These are phyloP conservation scores for Phlebiopsis flavidoalba DNA, from an alignment of 768 basidiomycete genomes.

Conservation along the genomic window DNA sequence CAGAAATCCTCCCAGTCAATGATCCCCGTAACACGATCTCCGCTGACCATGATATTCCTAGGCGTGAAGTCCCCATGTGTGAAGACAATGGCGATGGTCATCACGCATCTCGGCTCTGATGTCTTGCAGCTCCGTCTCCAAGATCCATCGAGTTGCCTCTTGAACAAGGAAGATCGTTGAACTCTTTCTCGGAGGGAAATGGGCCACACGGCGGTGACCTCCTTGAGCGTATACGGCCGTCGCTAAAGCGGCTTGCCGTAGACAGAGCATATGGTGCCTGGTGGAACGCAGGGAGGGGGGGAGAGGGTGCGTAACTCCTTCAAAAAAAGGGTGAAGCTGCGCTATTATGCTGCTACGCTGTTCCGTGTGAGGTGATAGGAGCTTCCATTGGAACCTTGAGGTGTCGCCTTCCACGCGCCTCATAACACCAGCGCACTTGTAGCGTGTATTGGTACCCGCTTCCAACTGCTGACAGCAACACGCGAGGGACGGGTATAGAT, in stretches of 20 bases:
- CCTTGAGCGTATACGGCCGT: neutral
- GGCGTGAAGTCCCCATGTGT: conserved; percentile 41
- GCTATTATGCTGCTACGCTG: neutral
- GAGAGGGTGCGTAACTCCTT: neutral
- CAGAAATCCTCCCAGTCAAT: conserved; percentile 34
- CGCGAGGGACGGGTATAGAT: neutral
- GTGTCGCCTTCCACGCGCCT: neutral
- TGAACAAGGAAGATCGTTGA: neutral
- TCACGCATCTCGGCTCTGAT: neutral
- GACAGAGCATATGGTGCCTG: neutral
- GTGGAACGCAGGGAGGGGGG: neutral
- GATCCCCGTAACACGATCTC: conserved; percentile 25
- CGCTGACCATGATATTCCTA: conserved; percentile 36
- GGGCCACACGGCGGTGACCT: neutral
- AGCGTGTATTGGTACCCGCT: neutral
- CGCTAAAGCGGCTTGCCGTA: neutral
- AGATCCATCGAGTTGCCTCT: neutral
- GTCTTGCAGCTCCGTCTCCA: neutral
- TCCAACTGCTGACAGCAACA: neutral
- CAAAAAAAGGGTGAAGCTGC: neutral
- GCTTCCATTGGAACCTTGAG: neutral
- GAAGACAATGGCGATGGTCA: conserved; percentile 20
- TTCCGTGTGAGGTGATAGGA: neutral
- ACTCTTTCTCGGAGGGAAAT: neutral
- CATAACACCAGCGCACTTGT: too few relatives aligned